phyloP scores from a whole-genome alignment of 495 filamentous ascomycete species.

The Penicillium taxi region DNA sequence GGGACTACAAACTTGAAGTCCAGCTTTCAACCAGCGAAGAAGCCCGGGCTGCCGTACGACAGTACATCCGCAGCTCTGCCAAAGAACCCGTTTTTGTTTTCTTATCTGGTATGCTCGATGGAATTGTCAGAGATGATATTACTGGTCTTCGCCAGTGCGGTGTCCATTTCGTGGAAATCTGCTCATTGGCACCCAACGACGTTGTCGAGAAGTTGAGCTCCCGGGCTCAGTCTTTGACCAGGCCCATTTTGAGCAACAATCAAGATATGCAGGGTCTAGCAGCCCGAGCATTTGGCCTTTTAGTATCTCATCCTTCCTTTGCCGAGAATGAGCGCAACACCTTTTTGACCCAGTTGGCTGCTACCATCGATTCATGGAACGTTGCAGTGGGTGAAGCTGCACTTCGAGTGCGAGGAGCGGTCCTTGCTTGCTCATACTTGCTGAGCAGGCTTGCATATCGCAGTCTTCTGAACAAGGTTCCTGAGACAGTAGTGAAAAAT shows the following conservation, averaged over 20 bases:
- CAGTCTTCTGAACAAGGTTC: conserved; percentile 20
- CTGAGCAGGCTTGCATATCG: conserved; percentile 52
- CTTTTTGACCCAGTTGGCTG: conserved; percentile 35
- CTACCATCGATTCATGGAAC: conserved; percentile 41
- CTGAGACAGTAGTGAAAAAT: conserved; percentile 25
- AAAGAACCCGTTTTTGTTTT: conserved; percentile 32
- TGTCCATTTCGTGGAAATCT: conserved; percentile 57
- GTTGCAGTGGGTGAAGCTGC: conserved; percentile 52
- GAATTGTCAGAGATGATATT: conserved; percentile 44
- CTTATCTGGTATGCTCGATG: conserved; percentile 49
- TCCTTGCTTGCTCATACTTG: conserved; percentile 50
- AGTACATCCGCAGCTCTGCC: conserved; percentile 33
- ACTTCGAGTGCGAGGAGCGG: conserved; percentile 53
- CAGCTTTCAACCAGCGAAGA: conserved; percentile 56
- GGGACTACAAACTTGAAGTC: conserved; percentile 72
- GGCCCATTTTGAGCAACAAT: conserved; percentile 61
- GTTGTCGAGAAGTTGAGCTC: conserved; percentile 43
- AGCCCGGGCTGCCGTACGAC: conserved; percentile 50
- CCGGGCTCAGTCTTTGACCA: conserved; percentile 42
- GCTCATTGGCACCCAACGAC: conserved; percentile 50
- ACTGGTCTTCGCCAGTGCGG: conserved; percentile 47
- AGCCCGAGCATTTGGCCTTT: conserved; percentile 67
- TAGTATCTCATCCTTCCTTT: conserved; percentile 57
- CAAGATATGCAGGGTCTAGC: conserved; percentile 52
- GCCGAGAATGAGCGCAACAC: conserved; percentile 23